These are phyloP conservation scores for Boechera retrofracta DNA, from an alignment of 345 rosid genomes.

Conservation along the genomic window DNA sequence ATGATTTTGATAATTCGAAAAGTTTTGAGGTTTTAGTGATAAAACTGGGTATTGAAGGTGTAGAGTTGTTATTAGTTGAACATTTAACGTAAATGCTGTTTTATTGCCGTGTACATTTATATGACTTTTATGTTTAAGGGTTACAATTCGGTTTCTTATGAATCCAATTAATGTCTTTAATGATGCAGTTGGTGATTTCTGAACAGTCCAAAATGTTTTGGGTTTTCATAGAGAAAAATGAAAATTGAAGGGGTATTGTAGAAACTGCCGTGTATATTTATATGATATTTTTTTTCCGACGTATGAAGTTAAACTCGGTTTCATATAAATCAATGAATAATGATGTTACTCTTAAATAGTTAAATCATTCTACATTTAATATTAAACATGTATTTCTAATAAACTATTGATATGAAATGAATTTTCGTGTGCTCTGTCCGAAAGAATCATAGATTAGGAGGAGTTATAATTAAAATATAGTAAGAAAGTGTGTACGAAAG, in stretches of 20 bases:
- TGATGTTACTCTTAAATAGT: not conserved
- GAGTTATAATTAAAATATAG: not conserved
- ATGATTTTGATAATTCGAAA: not conserved
- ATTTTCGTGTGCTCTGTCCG: not conserved
- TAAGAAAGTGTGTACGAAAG: conserved; percentile 15
- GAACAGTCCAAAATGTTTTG: not conserved
- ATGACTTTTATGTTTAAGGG: not conserved
- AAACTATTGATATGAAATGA: conserved; percentile 4
- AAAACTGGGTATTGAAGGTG: not conserved
- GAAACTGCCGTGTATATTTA: not conserved
- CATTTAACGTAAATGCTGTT: not conserved
- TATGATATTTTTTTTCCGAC: not conserved
- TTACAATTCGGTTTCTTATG: conserved; percentile 20
- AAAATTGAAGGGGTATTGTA: not conserved
- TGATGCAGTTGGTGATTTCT: not conserved
- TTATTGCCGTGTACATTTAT: conserved; percentile 9
- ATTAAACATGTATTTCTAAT: not conserved
- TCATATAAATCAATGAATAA: not conserved
- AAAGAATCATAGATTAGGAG: conserved; percentile 12
- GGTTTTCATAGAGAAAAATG: not conserved
- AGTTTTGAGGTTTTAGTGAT: conserved; percentile 23
- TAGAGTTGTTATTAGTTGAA: not conserved
- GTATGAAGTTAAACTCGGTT: not conserved
- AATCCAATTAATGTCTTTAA: not conserved
- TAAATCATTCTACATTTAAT: no score